phyloP scores from a whole-genome alignment of 495 filamentous ascomycete species.

The Hypoxylon lenormandii region DNA sequence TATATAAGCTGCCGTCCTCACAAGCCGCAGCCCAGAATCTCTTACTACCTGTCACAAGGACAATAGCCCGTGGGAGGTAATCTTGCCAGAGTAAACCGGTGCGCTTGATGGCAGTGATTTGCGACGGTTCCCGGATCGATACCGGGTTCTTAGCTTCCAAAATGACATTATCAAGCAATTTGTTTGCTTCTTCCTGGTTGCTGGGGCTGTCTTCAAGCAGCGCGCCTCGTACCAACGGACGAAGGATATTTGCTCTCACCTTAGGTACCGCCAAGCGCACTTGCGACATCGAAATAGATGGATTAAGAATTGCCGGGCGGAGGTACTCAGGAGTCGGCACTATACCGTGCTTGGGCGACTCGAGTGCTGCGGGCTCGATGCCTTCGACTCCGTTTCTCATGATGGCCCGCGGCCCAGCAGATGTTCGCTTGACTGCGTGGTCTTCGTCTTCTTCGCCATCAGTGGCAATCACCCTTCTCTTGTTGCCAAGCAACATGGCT shows the following conservation, averaged over 20 bases:
- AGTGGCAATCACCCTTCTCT: conserved; percentile 78
- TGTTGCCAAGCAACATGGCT: conserved; percentile 88
- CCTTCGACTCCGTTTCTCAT: conserved; percentile 81
- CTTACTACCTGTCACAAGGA: conserved; percentile 88
- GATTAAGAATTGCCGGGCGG: conserved; percentile 85
- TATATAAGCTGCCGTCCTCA: conserved; percentile 91
- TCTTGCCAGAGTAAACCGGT: conserved; percentile 93
- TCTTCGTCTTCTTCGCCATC: conserved; percentile 74
- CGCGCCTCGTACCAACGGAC: conserved; percentile 68
- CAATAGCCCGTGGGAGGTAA: conserved; percentile 82
- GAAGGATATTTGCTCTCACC: conserved; percentile 80
- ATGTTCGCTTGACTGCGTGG: conserved; percentile 71
- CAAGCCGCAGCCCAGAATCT: conserved; percentile 92
- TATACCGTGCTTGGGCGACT: conserved; percentile 67
- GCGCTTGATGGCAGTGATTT: conserved; percentile 81
- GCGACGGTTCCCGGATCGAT: conserved; percentile 79
- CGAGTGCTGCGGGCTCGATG: conserved; percentile 71
- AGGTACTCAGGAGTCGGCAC: conserved; percentile 85
- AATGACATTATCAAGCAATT: conserved; percentile 67
- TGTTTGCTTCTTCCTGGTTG: conserved; percentile 66
- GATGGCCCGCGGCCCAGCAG: conserved; percentile 77
- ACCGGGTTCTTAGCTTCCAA: conserved; percentile 66
- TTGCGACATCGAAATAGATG: conserved; percentile 81
- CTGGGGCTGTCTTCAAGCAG: conserved; percentile 59
- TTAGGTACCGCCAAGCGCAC: conserved; percentile 91